Conservation (phyloP, 2,329 filamentous ascomycete species). For the Penicillium corylophilum region DNA sequence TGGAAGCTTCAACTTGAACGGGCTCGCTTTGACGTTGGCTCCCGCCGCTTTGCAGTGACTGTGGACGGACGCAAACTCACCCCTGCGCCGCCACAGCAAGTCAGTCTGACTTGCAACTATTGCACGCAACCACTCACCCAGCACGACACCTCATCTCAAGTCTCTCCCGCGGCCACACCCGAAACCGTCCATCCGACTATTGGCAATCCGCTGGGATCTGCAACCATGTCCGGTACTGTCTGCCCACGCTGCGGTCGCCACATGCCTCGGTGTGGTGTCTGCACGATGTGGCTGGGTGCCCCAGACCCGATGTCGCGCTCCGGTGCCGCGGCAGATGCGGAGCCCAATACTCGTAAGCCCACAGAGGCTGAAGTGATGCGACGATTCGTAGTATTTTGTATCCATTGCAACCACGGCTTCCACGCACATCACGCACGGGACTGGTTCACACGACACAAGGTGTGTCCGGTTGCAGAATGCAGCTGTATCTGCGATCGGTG, state of each 20-base stretch:
- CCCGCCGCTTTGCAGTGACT: slow-evolving; percentile 53
- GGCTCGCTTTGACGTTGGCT: slow-evolving; percentile 59
- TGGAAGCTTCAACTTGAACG: slow-evolving; percentile 62
- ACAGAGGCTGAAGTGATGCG: slow-evolving; percentile 50
- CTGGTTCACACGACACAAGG: slow-evolving; percentile 54
- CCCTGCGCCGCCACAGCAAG: slow-evolving; percentile 52
- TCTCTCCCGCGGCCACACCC: slow-evolving; percentile 24
- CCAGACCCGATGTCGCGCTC: slow-evolving; percentile 53
- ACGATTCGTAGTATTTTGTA: slow-evolving; percentile 60
- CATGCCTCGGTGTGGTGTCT: slow-evolving; percentile 63
- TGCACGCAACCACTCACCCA: slow-evolving; percentile 59
- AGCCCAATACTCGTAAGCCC: slow-evolving; percentile 23
- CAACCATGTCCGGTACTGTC: slow-evolving; percentile 50
- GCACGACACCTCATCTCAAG: slow-evolving; percentile 36
- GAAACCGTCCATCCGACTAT: slow-evolving; percentile 38
- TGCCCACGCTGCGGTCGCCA: slow-evolving; percentile 63
- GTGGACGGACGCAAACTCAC: slow-evolving; percentile 51
- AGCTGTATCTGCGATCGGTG: slow-evolving; percentile 42
- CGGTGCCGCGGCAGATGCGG: slow-evolving; percentile 35
- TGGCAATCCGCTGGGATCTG: slow-evolving; percentile 37
- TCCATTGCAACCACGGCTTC: slow-evolving; percentile 63
- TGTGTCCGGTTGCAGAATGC: slow-evolving; percentile 43
- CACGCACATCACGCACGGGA: slow-evolving; percentile 62
- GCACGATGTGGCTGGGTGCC: slow-evolving; percentile 60
- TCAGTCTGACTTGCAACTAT: slow-evolving; percentile 60